Conservation (phyloP, 2,329 filamentous ascomycete species). For the Colletotrichum incanum region DNA sequence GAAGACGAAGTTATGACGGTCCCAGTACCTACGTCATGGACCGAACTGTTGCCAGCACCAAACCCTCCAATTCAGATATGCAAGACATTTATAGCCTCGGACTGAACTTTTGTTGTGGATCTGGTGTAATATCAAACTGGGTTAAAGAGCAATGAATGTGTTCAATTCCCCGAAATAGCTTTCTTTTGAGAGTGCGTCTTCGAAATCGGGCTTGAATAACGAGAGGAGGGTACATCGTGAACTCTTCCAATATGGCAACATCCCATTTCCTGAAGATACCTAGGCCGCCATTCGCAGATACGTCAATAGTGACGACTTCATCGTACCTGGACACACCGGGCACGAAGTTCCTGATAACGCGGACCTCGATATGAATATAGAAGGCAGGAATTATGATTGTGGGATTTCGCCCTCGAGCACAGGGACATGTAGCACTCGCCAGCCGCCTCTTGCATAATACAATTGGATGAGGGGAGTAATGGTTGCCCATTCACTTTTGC, state of each 20-base stretch:
- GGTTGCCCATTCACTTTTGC: neutral
- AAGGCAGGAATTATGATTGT: neutral
- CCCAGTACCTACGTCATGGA: too few relatives aligned
- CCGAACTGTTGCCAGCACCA: neutral
- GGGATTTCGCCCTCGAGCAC: neutral
- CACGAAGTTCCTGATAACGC: neutral
- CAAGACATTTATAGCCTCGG: neutral
- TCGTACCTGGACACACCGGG: neutral
- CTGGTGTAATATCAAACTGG: neutral
- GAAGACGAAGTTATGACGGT: too few relatives aligned
- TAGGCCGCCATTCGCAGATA: too few relatives aligned
- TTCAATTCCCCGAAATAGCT: neutral
- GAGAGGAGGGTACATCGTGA: neutral
- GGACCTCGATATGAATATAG: neutral
- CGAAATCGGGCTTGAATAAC: neutral
- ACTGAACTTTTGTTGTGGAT: neutral
- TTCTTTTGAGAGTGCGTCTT: neutral
- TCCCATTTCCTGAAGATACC: neutral
- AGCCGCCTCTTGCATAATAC: neutral
- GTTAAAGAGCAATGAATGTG: neutral
- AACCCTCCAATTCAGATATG: neutral
- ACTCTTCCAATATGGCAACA: neutral
- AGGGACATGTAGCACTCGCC: neutral
- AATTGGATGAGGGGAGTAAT: neutral
- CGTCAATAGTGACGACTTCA: neutral